Conservation (phyloP, 176 grass and related monocot genomes). For the Aegilops umbellulata region DNA sequence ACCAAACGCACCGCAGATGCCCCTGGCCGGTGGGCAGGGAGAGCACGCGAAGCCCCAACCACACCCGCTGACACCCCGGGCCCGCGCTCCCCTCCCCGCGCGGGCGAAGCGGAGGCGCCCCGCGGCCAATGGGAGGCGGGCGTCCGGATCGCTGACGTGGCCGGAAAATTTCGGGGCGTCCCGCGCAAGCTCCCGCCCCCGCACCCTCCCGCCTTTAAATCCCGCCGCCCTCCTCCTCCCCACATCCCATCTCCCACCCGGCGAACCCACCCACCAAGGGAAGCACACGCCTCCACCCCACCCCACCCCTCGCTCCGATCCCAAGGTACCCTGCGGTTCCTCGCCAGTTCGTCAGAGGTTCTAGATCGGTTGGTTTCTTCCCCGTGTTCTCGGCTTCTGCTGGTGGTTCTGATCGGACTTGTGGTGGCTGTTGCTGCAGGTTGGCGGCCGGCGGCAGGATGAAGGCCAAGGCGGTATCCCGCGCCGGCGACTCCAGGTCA, state of each 20-base stretch:
- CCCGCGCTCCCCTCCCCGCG: not conserved
- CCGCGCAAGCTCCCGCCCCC: conserved; percentile 50
- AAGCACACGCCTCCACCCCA: too few species aligned
- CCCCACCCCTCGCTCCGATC: not conserved
- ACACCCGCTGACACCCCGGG: not conserved
- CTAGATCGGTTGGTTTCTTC: not conserved
- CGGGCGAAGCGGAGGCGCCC: not conserved
- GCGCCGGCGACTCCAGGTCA: conserved; percentile 48
- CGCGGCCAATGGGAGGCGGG: conserved; percentile 34
- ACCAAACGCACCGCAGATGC: not conserved
- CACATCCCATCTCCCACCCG: not conserved
- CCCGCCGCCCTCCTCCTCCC: conserved; percentile 18
- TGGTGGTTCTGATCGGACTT: not conserved
- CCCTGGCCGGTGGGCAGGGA: too few species aligned
- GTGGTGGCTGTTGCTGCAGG: not conserved
- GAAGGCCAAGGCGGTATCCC: conserved; percentile 50
- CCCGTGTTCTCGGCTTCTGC: too few species aligned
- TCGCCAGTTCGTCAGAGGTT: not conserved
- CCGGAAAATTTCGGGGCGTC: conserved; percentile 14
- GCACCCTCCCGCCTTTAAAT: conserved; percentile 26
- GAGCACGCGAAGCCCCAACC: not conserved
- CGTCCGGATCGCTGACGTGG: conserved; percentile 69
- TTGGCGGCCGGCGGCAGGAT: conserved; percentile 36
- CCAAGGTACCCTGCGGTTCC: conserved; percentile 18
- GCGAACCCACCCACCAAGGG: not conserved